Evolutionary conservation across 2,329 filamentous ascomycete genomes (phyloP), one percentile per base, ranked within the genome.

Genomic region (Metarhizium rileyi): DNA sequence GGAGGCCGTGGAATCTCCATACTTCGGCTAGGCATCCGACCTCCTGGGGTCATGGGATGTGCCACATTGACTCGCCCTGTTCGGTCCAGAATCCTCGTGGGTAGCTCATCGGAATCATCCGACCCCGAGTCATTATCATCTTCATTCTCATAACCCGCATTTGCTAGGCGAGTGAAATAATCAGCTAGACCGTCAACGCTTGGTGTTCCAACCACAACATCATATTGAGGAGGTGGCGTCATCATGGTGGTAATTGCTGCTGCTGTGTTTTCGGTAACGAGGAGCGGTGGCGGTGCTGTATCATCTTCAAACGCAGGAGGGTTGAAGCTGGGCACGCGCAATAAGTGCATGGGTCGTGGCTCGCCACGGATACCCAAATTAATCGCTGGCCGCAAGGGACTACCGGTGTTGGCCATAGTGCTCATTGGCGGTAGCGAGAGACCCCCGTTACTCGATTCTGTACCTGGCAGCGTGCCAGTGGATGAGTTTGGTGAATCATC

Each of bases 221-320:
- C 87, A 63, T 96, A 95, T 50, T 86, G 81, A 1, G 90, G 90
- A 7, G 90, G 90, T 1, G 90, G 90, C 0, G 89, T 94, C 55
- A 86, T 73, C 16, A 86, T 65, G 1, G 62, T 61, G 26, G 48
- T 25, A 2, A 53, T 30, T 7, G 52, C 35, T 2, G 55, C 48
- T 3, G 57, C 59, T 1, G 59, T 47, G 16, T 51, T 50, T 20
- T 57, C 51, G n/a, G 53, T 51, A 18, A 61, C 50, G 27, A 62
- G 50, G 42, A 62, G 60, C 3, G 67, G 63, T 6, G 68, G 68
- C 7, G 67, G 66, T 18, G 63, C 61, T 0, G 70, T 62, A 48
- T 94, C 86, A 5, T 88, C 88, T 53, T 93, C 84, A 61, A 95
- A 95, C 0, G 87, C 81, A 0, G 90, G 90, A 2, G 90, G 90